These are phyloP conservation scores for Euclidium syriacum DNA, from an alignment of 345 rosid species.

Conservation along the genomic window DNA sequence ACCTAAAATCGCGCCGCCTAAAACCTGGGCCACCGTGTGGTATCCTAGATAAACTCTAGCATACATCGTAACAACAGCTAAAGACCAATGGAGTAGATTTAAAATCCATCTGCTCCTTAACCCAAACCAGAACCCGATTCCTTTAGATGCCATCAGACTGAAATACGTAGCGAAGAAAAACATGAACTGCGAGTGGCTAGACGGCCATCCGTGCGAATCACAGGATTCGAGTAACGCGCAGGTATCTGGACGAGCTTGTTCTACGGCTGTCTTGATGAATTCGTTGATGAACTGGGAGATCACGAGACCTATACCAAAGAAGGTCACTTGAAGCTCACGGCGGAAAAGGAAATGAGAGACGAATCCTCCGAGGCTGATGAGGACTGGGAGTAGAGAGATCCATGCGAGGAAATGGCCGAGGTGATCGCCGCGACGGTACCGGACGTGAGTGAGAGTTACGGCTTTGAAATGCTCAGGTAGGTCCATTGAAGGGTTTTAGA, in stretches of 20 bases:
- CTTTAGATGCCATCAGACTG: constrained; percentile 49
- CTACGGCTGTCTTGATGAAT: constrained; percentile 55
- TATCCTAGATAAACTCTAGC: constrained; percentile 95
- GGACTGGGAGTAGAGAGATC: constrained; percentile 84
- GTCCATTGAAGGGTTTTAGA: too few species aligned
- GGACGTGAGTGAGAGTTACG: constrained; percentile 76
- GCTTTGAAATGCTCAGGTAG: constrained; percentile 46
- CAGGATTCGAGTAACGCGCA: constrained; percentile 83
- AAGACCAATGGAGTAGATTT: constrained; percentile 48
- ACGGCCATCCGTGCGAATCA: constrained; percentile 99
- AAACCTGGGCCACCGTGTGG: constrained; percentile 81
- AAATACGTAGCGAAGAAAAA: constrained; percentile 76
- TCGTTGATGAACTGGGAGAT: constrained; percentile 82
- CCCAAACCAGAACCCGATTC: constrained; percentile 55
- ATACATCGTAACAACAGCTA: constrained; percentile 71
- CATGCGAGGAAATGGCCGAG: constrained; percentile 87
- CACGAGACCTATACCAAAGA: constrained; percentile 79
- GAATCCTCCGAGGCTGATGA: constrained; percentile 88
- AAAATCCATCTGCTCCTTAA: constrained; percentile 41
- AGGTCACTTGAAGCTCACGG: constrained; percentile 80
- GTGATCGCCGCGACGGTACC: constrained; percentile 69
- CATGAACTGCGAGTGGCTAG: constrained; percentile 89
- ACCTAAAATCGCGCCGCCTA: constrained; percentile 74
- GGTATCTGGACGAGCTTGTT: constrained; percentile 86
- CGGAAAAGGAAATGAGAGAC: constrained; percentile 88